Evolutionary conservation across 768 basidiomycete genomes (phyloP), one percentile per base, ranked within the genome.

Genomic region (Trametes sanguinea): DNA sequence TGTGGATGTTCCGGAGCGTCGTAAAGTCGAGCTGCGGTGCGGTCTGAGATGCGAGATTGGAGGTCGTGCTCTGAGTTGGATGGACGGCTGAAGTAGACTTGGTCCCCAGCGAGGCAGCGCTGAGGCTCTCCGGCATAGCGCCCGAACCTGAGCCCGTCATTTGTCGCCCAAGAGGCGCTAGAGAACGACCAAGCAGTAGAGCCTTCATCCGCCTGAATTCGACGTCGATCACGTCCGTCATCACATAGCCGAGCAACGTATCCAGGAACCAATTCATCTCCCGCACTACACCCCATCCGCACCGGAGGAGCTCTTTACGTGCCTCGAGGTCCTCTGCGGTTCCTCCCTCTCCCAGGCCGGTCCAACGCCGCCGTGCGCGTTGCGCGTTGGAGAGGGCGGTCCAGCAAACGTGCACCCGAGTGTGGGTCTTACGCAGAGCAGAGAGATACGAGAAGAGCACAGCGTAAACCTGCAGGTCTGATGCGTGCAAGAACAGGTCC

Each of bases 191-290:
- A 1, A 64, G 56, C 45, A 94, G 75, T 32, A 85, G 73, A 40
- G 80, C 83, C 70, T 88, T 90, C 66, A 96, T 75, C 65, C 83
- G 81, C 58, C 83, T 76, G 69, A 90, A 94, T 71, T 96, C 94
- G 14, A 86, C 83, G 62, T 95, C 94, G 37, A 95, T 81, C 8
- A 96, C 94, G 64, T 96, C 94, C 68, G 84, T 89, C 91, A 93
- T 92, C 62, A 93, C 84, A 72, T 97, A 95, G 9, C 86, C 86
- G 57, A 92, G 76, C 2, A 97, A 70, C 30, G 86, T 87, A 71
- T 95, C 93, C 60, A 96, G 77, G 71, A 95, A 95, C 92, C 93
- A 95, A 44, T 86, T 83, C 94, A 95, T 94, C 69, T 90, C 86
- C 68, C 92, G 77, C 7, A 94, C 88, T 33, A 89, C 83, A 1